Evolutionary conservation across 108 stramenopile species (phyloP).

Genomic region (Aurantiochytrium sp.): DNA sequence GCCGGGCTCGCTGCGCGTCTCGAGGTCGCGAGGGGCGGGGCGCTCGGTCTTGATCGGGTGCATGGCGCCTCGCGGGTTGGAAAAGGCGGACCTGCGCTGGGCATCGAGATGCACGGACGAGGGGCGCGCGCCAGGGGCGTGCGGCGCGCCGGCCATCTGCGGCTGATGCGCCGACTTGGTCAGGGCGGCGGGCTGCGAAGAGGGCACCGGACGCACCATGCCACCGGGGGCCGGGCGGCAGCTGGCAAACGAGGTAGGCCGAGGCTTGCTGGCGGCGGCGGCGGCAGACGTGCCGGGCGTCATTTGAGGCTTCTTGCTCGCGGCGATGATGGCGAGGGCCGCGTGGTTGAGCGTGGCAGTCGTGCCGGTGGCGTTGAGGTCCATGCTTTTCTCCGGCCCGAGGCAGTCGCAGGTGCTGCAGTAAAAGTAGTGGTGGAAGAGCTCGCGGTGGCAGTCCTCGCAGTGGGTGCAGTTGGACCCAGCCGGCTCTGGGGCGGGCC

Average conservation of each 20-base stretch:
- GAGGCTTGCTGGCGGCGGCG: background rate
- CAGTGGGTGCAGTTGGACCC: background rate
- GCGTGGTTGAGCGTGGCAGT: background rate
- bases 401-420: slow-evolving; percentile 25
- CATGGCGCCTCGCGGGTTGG: background rate
- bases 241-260: background rate
- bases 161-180: too few species aligned
- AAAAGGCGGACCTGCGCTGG: background rate
- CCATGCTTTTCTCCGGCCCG: background rate
- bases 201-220: background rate
- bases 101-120: background rate
- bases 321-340: background rate
- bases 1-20: background rate
- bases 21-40: background rate
- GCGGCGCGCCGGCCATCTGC: too few species aligned
- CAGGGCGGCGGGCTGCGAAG: background rate
- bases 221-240: background rate
- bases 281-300: background rate
- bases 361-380: background rate
- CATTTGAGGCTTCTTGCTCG: background rate
- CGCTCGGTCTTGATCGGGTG: background rate
- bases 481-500: background rate
- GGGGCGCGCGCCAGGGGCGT: background rate
- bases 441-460: slow-evolving; percentile 28
- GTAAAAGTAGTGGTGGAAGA: slow-evolving; percentile 25